Conservation (phyloP, 495 filamentous ascomycete genomes). For the Hypoxylon subgilvum region DNA sequence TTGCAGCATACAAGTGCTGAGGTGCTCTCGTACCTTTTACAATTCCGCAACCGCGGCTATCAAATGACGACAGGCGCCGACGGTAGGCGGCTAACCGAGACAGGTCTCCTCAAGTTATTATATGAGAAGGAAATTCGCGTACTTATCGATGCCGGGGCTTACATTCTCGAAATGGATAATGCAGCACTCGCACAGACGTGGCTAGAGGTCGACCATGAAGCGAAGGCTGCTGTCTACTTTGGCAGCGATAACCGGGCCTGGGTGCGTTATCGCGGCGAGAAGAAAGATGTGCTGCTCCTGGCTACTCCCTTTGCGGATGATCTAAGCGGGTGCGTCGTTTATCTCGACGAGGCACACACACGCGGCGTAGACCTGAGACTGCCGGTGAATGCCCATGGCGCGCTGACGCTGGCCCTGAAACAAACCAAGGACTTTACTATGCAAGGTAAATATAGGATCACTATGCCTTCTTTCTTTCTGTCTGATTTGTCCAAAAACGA, state of each 20-base stretch:
- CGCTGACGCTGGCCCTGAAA: constrained; percentile 53
- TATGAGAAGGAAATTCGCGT: constrained; percentile 44
- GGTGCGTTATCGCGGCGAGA: constrained; percentile 37
- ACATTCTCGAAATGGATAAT: constrained; percentile 54
- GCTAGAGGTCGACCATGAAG: constrained; percentile 48
- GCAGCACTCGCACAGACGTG: constrained; percentile 51
- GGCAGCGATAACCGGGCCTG: constrained; percentile 49
- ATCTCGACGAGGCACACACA: constrained; percentile 49
- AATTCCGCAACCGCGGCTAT: constrained; percentile 51
- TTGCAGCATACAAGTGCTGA: constrained; percentile 59
- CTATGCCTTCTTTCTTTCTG: too few species aligned
- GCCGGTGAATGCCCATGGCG: constrained; percentile 45
- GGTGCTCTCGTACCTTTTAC: constrained; percentile 57
- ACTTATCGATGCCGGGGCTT: constrained; percentile 58
- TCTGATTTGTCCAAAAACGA: too few species aligned
- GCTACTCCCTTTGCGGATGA: constrained; percentile 52
- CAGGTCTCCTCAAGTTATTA: constrained; percentile 46
- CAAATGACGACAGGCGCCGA: constrained; percentile 36
- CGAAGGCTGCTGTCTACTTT: constrained; percentile 43
- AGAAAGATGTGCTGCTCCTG: constrained; percentile 39
- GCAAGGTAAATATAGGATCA: constrained; percentile 40
- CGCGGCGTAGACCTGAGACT: constrained; percentile 58
- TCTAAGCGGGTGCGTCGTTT: constrained; percentile 48
- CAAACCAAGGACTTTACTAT: constrained; percentile 57
- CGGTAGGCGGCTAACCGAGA: constrained; percentile 45